These are phyloP conservation scores for Manihot esculenta DNA, from an alignment of 441 rosid genomes.

Conservation along the genomic window DNA sequence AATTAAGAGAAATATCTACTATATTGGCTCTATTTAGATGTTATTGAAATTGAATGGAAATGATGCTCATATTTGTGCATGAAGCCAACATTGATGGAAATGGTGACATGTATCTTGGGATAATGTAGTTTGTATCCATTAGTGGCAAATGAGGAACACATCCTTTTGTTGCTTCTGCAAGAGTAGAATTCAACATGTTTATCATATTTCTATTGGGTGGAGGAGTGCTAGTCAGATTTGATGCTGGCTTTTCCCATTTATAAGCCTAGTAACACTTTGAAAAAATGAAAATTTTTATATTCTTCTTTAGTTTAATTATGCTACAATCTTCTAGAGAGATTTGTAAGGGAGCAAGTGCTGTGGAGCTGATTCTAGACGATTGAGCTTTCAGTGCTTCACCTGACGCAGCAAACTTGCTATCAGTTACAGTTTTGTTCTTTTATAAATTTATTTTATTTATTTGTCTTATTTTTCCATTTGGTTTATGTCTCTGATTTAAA, in stretches of 20 bases:
- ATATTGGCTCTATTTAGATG: not conserved
- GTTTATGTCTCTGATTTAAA: conserved; percentile 4
- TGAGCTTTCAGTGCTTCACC: not conserved
- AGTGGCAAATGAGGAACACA: not conserved
- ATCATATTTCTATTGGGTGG: not conserved
- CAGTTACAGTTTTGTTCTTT: not conserved
- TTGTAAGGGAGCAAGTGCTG: not conserved
- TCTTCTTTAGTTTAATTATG: not conserved
- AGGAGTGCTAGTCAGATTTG: not conserved
- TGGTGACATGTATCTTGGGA: no score
- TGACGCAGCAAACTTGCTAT: not conserved
- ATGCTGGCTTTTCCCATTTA: not conserved
- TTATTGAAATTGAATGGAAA: not conserved
- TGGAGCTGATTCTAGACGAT: not conserved
- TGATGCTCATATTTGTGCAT: not conserved
- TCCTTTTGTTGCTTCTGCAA: not conserved
- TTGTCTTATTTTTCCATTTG: not conserved
- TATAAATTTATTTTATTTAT: not conserved
- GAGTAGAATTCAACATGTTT: not conserved
- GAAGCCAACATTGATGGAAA: not conserved
- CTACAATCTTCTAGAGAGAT: not conserved
- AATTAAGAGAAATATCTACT: not conserved
- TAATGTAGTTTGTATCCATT: not conserved
- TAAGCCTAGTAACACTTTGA: not conserved
- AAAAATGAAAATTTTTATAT: not conserved